Percentiles rank a stretch among this genome's conserved stretches.
Evolutionary conservation across 371 early-diverging fungal genomes (phyloP).

Genomic region (Mucor racemosus): DNA sequence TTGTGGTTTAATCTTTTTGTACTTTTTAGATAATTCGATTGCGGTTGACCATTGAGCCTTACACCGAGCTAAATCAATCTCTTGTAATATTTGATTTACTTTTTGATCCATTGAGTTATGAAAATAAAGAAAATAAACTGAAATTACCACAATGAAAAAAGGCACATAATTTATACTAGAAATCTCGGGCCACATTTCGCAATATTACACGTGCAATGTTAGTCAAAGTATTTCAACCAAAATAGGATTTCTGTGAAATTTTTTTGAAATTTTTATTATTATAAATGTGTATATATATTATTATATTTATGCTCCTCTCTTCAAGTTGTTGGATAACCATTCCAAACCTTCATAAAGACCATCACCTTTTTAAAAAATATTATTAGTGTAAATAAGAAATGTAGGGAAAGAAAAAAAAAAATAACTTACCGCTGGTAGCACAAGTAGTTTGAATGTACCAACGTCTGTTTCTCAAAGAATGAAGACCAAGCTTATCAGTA

Average conservation of each 20-base stretch:
- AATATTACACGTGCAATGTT: slow-evolving; percentile 29
- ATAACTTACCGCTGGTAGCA: slow-evolving; percentile 81
- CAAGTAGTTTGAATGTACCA: slow-evolving; percentile 94
- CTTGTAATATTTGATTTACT: slow-evolving; percentile 25
- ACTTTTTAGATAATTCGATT: slow-evolving; percentile 60
- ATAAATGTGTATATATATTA: neutral
- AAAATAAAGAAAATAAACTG: slow-evolving; percentile 11
- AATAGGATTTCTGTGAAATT: slow-evolving; percentile 21
- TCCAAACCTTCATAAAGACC: slow-evolving; percentile 95
- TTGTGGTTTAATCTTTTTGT: slow-evolving; percentile 55
- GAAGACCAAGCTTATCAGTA: slow-evolving; percentile 88
- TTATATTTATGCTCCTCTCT: slow-evolving; percentile 40
- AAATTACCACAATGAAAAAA: neutral
- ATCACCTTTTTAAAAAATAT: slow-evolving; percentile 55
- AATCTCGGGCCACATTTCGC: slow-evolving; percentile 2
- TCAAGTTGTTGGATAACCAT: slow-evolving; percentile 67
- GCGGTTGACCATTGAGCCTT: slow-evolving; percentile 52
- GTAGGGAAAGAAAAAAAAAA: neutral
- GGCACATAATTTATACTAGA: neutral
- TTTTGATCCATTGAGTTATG: slow-evolving; percentile 13
- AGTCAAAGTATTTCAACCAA: slow-evolving; percentile 30
- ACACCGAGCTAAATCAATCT: slow-evolving; percentile 61
- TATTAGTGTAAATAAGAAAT: neutral
- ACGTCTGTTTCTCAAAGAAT: slow-evolving; percentile 84
- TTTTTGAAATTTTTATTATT: slow-evolving; percentile 4